Evolutionary conservation across 345 rosid species (phyloP).

Genomic region (Populus deltoides): DNA sequence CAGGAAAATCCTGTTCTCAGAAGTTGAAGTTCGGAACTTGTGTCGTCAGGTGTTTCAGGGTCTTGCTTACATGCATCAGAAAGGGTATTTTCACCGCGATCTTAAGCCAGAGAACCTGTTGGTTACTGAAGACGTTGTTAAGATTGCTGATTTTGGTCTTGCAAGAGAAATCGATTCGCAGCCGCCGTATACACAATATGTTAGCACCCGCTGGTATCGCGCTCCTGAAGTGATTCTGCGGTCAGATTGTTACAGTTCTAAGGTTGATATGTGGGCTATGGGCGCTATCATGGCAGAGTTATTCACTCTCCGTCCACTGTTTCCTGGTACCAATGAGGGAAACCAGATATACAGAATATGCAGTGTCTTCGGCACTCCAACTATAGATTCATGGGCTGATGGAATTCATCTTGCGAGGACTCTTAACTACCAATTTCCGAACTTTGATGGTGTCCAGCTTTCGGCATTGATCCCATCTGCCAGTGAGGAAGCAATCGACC

Average conservation of each 20-base stretch:
- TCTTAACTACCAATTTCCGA: slow-evolving; percentile 74
- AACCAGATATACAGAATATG: slow-evolving; percentile 96
- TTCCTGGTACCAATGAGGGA: slow-evolving; percentile 90
- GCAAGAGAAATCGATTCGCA: slow-evolving; percentile 80
- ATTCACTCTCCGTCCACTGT: slow-evolving; percentile 74
- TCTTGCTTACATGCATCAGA: slow-evolving; percentile 87
- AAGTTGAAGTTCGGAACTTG: slow-evolving; percentile 78
- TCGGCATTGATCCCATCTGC: slow-evolving; percentile 61
- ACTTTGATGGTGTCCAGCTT: slow-evolving; percentile 54
- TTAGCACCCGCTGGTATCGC: slow-evolving; percentile 94
- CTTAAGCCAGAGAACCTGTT: slow-evolving; percentile 93
- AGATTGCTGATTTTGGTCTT: slow-evolving; percentile 97
- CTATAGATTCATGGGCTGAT: slow-evolving; percentile 69
- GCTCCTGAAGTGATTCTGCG: slow-evolving; percentile 97
- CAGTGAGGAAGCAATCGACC: slow-evolving; percentile 60
- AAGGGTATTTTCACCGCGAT: slow-evolving; percentile 95
- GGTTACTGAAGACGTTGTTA: slow-evolving; percentile 65
- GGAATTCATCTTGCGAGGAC: slow-evolving; percentile 76
- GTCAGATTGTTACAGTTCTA: slow-evolving; percentile 58
- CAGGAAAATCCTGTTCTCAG: slow-evolving; percentile 63
- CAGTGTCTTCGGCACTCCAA: slow-evolving; percentile 79
- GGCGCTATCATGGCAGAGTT: slow-evolving; percentile 96
- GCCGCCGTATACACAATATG: slow-evolving; percentile 90
- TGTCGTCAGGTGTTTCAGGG: slow-evolving; percentile 97
- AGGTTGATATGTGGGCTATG: slow-evolving; percentile 99